Conservation (phyloP, 495 filamentous ascomycete species). For the Penicillium cataractarum region DNA sequence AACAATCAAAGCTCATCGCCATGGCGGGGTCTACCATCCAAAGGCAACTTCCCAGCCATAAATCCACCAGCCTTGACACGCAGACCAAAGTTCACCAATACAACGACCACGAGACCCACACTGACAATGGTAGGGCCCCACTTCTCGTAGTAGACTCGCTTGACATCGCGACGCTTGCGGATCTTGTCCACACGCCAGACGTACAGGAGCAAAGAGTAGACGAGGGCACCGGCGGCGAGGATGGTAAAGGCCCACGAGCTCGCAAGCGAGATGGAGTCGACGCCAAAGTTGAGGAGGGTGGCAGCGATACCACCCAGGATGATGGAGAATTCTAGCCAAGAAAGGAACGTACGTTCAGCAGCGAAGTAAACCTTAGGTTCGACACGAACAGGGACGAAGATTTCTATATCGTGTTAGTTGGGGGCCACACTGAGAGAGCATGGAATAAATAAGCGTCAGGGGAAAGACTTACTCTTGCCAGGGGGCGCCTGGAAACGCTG, state of each 20-base stretch:
- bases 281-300: slow-evolving; percentile 87
- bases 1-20: slow-evolving; percentile 25
- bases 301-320: slow-evolving; percentile 91
- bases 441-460: neutral
- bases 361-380: slow-evolving; percentile 99
- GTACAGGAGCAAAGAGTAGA: slow-evolving; percentile 82
- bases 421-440: neutral
- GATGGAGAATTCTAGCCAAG: slow-evolving; percentile 97
- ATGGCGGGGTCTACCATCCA: slow-evolving; percentile 13
- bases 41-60: slow-evolving; percentile 16
- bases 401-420: slow-evolving; percentile 50
- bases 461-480: slow-evolving; percentile 69
- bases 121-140: slow-evolving; percentile 86
- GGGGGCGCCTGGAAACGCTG: slow-evolving; percentile 81
- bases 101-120: slow-evolving; percentile 66
- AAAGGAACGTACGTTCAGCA: slow-evolving; percentile 91
- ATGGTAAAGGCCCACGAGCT: slow-evolving; percentile 80
- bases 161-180: slow-evolving; percentile 75
- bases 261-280: slow-evolving; percentile 56
- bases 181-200: slow-evolving; percentile 86
- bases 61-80: slow-evolving; percentile 42
- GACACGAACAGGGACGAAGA: slow-evolving; percentile 92
- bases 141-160: slow-evolving; percentile 78
- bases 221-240: slow-evolving; percentile 70
- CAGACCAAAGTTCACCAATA: slow-evolving; percentile 74